Percentiles rank a stretch among this genome's conserved stretches.
Conservation (phyloP, 352 stramenopile genomes). For the Pythium periplocum region DNA sequence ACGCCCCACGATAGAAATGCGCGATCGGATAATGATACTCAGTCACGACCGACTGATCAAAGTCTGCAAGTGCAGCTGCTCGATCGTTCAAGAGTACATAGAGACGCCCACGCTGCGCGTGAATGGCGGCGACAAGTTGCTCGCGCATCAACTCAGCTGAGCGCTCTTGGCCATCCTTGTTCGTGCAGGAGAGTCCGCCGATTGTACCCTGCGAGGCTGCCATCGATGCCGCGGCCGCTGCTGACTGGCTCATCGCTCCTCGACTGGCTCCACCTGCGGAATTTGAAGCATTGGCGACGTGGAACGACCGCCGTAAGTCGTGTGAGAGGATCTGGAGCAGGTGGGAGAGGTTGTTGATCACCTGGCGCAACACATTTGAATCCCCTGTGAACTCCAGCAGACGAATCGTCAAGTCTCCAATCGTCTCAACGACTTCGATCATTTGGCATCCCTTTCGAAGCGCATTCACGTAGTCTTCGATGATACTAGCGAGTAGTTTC, state of each 20-base stretch:
- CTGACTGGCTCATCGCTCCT: background rate
- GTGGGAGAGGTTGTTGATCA: conserved; percentile 57
- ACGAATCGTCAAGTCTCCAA: conserved; percentile 60
- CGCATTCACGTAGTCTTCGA: conserved; percentile 72
- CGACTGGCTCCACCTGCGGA: too few relatives aligned
- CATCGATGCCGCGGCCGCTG: conserved; percentile 2
- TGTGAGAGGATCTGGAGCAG: conserved; percentile 45
- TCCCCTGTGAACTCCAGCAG: conserved; percentile 67
- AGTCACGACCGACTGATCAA: conserved; percentile 68
- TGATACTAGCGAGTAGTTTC: conserved; percentile 48
- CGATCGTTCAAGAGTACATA: conserved; percentile 57
- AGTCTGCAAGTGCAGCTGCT: conserved; percentile 40
- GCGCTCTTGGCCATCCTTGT: background rate
- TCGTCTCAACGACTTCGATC: conserved; percentile 67
- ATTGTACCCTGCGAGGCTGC: background rate
- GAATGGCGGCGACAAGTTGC: conserved; percentile 46
- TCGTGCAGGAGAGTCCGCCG: background rate
- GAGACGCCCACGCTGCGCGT: conserved; percentile 55
- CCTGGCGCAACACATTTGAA: conserved; percentile 46
- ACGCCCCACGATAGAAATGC: conserved; percentile 73
- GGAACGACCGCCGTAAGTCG: conserved; percentile 29
- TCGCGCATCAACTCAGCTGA: conserved; percentile 22
- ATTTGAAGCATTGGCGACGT: conserved; percentile 11
- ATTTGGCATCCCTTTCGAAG: conserved; percentile 67
- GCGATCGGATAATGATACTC: conserved; percentile 78